Evolutionary conservation across 1,139 yeast genomes (phyloP), one percentile per base, ranked within the genome.

Genomic region (Candida tropicalis): DNA sequence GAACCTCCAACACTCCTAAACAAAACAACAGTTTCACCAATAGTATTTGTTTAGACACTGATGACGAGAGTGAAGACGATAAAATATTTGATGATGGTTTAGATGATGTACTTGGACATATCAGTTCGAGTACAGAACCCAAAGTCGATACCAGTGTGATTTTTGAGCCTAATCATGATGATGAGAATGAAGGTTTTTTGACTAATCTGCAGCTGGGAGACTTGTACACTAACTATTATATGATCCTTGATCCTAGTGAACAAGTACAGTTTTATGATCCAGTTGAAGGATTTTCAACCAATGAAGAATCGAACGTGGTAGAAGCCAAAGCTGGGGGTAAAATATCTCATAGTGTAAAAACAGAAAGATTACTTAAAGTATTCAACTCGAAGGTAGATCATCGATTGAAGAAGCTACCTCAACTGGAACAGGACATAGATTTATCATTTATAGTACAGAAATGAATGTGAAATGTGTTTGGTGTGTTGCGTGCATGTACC

Each of bases 221-320:
- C 29, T 59, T 72, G 3, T 69, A 68, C 50, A 65, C 73, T n/a
- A 54, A 59, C 11, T 66, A 68, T 47, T 68, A 52, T 44, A 54
- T 60, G 1, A 48, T 59, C 1, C 38, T 62, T 10, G 63, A 59
- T 28, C 58, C 63, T 1, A 47, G 49, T 4, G 58, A 57, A 4
- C 42, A 39, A 16, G 40, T 46, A 2, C 38, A 47, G 1, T 58
- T 53, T 41, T 62, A 56, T 40, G 60, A 62, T 40, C 68, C 73
- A 16, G 25, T 17, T n/a, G 40, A 35, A 12, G 44, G 43, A 2
- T n/a, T 48, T 5, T 13, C 26, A 10, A 38, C 8, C n/a, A 26
- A 24, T 15, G 31, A 40, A 27, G 20, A 41, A 18, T 13, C 37
- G 6, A 46, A 45, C 3, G 31, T 34, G 31, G 35, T 40, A 20